Evolutionary conservation across 768 basidiomycete genomes (phyloP).

Genomic region (Pleurotus citrinopileatus): DNA sequence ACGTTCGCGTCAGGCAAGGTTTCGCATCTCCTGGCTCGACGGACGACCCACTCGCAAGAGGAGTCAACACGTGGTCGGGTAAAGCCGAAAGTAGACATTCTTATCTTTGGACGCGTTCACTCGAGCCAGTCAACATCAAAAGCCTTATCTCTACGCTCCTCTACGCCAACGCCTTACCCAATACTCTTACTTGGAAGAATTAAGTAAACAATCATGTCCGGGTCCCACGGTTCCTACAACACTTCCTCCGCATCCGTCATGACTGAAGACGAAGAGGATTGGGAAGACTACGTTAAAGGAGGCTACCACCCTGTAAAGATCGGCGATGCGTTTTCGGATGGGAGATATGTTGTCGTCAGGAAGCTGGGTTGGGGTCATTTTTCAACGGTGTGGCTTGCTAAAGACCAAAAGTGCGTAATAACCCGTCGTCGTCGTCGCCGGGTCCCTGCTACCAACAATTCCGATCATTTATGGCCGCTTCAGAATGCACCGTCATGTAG

Average conservation of each 20-base stretch:
- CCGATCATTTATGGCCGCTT: slow-evolving; percentile 17
- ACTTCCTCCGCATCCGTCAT: slow-evolving; percentile 76
- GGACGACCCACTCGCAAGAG: neutral
- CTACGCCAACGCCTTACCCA: slow-evolving; percentile 1
- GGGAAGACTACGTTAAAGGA: slow-evolving; percentile 81
- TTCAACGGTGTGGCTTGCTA: slow-evolving; percentile 89
- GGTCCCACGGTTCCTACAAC: slow-evolving; percentile 66
- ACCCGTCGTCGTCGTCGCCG: neutral
- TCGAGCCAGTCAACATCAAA: slow-evolving; percentile 7
- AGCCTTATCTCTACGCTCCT: slow-evolving; percentile 10
- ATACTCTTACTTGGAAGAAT: neutral
- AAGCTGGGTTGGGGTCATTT: slow-evolving; percentile 98
- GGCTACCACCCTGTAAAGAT: slow-evolving; percentile 95
- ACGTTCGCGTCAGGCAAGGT: neutral
- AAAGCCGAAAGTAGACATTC: neutral
- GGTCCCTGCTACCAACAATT: slow-evolving; percentile 3
- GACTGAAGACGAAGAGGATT: slow-evolving; percentile 92
- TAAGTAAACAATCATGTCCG: slow-evolving; percentile 28
- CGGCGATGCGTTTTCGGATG: slow-evolving; percentile 86
- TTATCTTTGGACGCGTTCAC: neutral
- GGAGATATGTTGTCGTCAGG: slow-evolving; percentile 84
- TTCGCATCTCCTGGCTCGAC: neutral
- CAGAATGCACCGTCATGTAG: slow-evolving; percentile 95
- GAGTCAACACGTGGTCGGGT: neutral
- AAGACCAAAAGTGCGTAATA: slow-evolving; percentile 69